Base-by-base conservation (phyloP, 768 basidiomycete genomes). In the Paxillus ammoniavirescens region DNA sequence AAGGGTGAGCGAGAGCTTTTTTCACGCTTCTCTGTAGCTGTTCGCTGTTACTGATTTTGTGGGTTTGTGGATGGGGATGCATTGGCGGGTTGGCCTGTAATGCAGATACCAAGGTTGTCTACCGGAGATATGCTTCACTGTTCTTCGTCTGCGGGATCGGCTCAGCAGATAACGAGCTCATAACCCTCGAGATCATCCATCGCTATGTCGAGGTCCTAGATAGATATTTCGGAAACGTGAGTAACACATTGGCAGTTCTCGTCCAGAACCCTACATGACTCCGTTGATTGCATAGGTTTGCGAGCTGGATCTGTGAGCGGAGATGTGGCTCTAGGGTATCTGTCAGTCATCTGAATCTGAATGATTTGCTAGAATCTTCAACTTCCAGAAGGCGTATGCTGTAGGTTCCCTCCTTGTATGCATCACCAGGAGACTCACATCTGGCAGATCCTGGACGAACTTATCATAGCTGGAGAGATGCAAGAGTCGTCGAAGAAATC, bases 351-450 rank as follows among this genome's bases (percentile, higher is more conserved):
- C 37, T 17, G 15, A 38, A 40, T 14, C n/a, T 47, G 40, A 40
- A 9, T 37, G 33, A 41, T 38, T 48, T 40, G 12, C 33, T 37
- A 94, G 92, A 49, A 96, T 98, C 61, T 98, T 97, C 82, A 97
- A 97, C 75, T 98, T 98, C 68, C 91, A 98, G 67, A 91, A 93
- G 69, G 96, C 95, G 2, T 97, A 93, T 67, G 84, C 91, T 4
- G 94, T 91, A 56, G 42, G 76, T 65, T 37, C 15, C 17, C 42
- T 28, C 14, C 41, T 47, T 53, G 12, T n/a, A n/a, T 23, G 12
- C 46, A 35, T 28, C 7, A 18, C 9, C 43, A 26, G 35, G 21
- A 17, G 4, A 50, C 49, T 63, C 6, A 58, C 41, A 30, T 42
- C 14, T 0, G 36, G 36, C 49, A 91, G 88, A 83, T 98, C 54